Evolutionary conservation across 441 rosid genomes (phyloP).

Genomic region (Gossypium davidsonii): DNA sequence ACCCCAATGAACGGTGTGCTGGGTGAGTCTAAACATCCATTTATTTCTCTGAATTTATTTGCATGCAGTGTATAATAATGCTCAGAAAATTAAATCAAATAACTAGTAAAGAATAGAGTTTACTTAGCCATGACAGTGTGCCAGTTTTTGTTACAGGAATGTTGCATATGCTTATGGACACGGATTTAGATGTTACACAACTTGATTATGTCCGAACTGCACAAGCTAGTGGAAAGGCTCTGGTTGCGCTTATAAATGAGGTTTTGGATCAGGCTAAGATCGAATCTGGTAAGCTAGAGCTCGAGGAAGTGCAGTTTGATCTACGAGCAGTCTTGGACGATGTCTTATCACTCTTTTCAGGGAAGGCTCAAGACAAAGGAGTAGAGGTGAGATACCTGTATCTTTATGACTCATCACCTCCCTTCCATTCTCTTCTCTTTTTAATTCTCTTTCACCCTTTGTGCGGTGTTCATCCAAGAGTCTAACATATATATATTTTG

Average conservation of each 20-base stretch:
- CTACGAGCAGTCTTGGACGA: conserved; percentile 74
- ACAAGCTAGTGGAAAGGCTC: conserved; percentile 84
- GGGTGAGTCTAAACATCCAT: conserved; percentile 46
- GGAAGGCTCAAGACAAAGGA: conserved; percentile 76
- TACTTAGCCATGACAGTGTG: background rate
- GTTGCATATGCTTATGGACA: conserved; percentile 86
- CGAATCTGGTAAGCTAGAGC: conserved; percentile 91
- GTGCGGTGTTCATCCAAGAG: background rate
- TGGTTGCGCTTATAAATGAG: conserved; percentile 80
- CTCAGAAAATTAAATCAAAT: background rate
- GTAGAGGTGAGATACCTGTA: conserved; percentile 54
- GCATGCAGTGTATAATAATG: background rate
- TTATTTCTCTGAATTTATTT: background rate
- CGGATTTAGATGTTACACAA: conserved; percentile 77
- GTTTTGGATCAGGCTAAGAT: conserved; percentile 93
- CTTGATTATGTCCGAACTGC: conserved; percentile 85
- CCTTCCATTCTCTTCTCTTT: background rate
- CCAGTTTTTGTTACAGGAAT: conserved; percentile 47
- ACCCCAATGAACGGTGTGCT: conserved; percentile 98
- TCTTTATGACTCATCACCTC: background rate
- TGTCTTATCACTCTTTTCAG: conserved; percentile 81
- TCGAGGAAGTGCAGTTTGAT: conserved; percentile 76
- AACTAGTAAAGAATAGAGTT: background rate
- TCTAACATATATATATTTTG: conserved; percentile 18
- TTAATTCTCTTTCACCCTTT: background rate